Base-by-base conservation (phyloP, 179 eudicot genomes). In the Gypsophila paniculata region DNA sequence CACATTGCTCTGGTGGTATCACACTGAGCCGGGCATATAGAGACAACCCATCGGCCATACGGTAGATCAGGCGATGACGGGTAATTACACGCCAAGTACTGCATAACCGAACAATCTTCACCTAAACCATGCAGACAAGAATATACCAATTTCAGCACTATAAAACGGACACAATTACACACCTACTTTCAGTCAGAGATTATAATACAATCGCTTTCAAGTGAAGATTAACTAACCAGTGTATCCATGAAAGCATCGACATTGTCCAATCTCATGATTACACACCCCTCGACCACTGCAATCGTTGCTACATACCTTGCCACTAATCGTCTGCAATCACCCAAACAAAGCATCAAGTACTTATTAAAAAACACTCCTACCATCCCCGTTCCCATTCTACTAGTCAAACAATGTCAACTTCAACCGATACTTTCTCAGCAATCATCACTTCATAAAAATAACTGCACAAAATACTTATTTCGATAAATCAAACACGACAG, bases 1-100 rank as follows among this genome's bases (percentile, higher is more conserved):
- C 98, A 94, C 91, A 91, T 84, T 32, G 97, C 92, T 84, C 90
- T 81, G 17, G 91, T 84, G 65, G 88, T 89, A 81, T 94, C 99
- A 78, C 99, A 94, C 72, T 83, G 74, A 76, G 94, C 84, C 15
- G 97, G 61, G 79, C 97, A 94, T n/a, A 91, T 91, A 5, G 99
- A 94, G 74, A 91, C 96, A 54, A 89, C 90, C 91, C 91, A 94
- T 66, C 68, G 85, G n/a, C 99, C 99, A 78, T 86, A 85, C 44
- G 99, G 99, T 72, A 63, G 76, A 53, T 88, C 87, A 58, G 89
- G 79, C 54, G 90, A 74, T 62, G 74, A 75, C 10, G 89, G 91
- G 69, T 80, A 87, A 77, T 91, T 94, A 86, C 97, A 94, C 42
- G 78, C 80, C 55, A 91, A 68, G n/a, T 89, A 72, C 61, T 78